Base-by-base conservation (phyloP, 129 eudicot species). In the Ambrosia trifida region DNA sequence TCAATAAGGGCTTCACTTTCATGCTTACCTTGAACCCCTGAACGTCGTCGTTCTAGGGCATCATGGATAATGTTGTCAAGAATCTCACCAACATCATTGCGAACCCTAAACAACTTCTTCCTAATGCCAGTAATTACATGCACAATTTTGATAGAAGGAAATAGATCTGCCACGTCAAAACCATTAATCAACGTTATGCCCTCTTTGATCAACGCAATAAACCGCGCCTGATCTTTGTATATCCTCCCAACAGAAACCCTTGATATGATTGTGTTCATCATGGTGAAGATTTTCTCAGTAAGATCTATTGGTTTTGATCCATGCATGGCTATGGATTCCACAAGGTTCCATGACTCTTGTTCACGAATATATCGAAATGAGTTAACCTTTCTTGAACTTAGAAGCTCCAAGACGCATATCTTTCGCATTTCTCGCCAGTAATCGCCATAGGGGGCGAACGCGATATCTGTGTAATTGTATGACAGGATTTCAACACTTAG, bases 31-130 rank as follows among this genome's bases (percentile, higher is more conserved):
- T 24, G 28, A 24, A 24, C 28, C 28, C 28, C 28, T 24, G 1
- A 24, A 28, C 65, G 18, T 1, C 65, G 45, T 13, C 33, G 46
- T 4, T 7, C 44, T 24, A 24, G 28, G 45, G 64, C 81, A 7
- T 81, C 85, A 6, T 16, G 13, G 10, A 81, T 65, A 16, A 81
- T 58, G 13, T 43, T 13, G 2, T 70, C 81, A 0, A 76, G 7
- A 0, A 80, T 63, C 50, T 40, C 8, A 19, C 66, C 77, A 4
- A 64, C 10, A 7, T 53, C 13, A 0, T 54, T 43, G 73, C 28
- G 28, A 13, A 56, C 9, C 38, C 43, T 72, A 41, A 28, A 18
- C 69, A 41, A 0, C 3, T 41, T 19, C 4, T 41, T 64, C 35
- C 53, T 41, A 3, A 6, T 4, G 9, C 69, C 69, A 3, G 52